Evolutionary conservation across 2,329 filamentous ascomycete species (phyloP).

Genomic region (Ilyonectria mors-panacis): DNA sequence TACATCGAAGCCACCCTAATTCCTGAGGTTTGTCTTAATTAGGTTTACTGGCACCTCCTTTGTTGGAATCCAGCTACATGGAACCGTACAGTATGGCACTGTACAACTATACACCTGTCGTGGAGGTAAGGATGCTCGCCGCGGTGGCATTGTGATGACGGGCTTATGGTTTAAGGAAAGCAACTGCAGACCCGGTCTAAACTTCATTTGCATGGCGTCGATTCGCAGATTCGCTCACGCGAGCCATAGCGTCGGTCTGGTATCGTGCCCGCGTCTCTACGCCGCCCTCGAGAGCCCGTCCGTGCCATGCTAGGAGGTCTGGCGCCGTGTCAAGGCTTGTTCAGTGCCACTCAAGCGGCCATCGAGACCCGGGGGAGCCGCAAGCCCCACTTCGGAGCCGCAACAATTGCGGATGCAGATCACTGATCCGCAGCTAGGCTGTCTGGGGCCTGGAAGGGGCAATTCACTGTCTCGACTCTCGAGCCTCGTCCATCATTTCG

Average conservation of each 20-base stretch:
- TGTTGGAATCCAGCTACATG: conserved; percentile 30
- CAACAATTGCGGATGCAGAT: conserved; percentile 47
- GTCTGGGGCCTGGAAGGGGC: conserved; percentile 37
- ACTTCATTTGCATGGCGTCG: conserved; percentile 26
- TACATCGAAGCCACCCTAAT: conserved; percentile 16
- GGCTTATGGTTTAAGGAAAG: conserved; percentile 6
- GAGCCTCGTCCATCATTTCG: conserved; percentile 35
- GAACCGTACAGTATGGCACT: conserved; percentile 30
- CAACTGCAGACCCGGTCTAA: conserved; percentile 7
- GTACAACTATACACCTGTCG: conserved; percentile 25
- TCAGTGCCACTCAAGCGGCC: conserved; percentile 9
- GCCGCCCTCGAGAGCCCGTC: conserved; percentile 25
- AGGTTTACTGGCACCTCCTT: conserved; percentile 9
- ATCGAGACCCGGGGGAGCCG: conserved; percentile 45
- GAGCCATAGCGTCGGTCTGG: conserved; percentile 27
- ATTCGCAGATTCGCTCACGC: conserved; percentile 36
- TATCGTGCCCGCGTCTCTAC: conserved; percentile 26
- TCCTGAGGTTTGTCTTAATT: conserved; percentile 30
- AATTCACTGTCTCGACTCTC: conserved; percentile 33
- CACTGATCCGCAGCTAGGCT: conserved; percentile 48
- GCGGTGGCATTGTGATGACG: conserved; percentile 20
- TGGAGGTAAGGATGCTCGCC: conserved; percentile 36
- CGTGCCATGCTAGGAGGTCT: conserved; percentile 31
- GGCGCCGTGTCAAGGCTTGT: conserved; percentile 24
- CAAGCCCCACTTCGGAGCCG: conserved; percentile 50